phyloP scores from a whole-genome alignment of 495 filamentous ascomycete genomes.

The Penicillium salamii region DNA sequence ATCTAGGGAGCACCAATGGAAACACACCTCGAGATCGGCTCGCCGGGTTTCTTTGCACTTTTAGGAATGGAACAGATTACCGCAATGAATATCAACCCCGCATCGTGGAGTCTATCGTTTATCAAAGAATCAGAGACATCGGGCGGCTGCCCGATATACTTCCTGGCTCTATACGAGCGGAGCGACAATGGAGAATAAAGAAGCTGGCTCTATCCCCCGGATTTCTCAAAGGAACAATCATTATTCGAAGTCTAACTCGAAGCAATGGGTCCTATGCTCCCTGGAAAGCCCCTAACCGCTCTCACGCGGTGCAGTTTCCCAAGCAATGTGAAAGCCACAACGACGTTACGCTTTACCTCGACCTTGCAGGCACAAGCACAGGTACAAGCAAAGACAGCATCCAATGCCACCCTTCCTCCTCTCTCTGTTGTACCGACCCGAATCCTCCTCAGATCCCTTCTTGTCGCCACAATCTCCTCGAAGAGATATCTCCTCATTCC shows the following conservation, averaged over 20 bases:
- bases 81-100: not conserved
- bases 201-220: not conserved
- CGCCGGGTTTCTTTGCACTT: not conserved
- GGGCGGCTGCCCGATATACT: conserved; percentile 5
- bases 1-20: not conserved
- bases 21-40: not conserved
- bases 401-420: conserved; percentile 32
- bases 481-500: conserved; percentile 63
- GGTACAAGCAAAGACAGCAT: not conserved
- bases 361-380: conserved; percentile 3
- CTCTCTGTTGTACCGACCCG: conserved; percentile 66
- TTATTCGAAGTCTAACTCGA: not conserved
- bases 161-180: not conserved
- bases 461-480: conserved; percentile 72
- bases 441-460: conserved; percentile 69
- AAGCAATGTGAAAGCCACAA: not conserved
- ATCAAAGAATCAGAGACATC: conserved; percentile 1
- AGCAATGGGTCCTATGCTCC: conserved; percentile 7
- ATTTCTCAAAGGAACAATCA: not conserved
- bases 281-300: conserved; percentile 2
- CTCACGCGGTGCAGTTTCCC: conserved; percentile 1
- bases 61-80: not conserved
- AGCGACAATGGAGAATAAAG: not conserved
- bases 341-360: not conserved
- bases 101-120: not conserved